Evolutionary conservation across 805 yeast species (phyloP).

Genomic region (Starmerella potacharoeniae): DNA sequence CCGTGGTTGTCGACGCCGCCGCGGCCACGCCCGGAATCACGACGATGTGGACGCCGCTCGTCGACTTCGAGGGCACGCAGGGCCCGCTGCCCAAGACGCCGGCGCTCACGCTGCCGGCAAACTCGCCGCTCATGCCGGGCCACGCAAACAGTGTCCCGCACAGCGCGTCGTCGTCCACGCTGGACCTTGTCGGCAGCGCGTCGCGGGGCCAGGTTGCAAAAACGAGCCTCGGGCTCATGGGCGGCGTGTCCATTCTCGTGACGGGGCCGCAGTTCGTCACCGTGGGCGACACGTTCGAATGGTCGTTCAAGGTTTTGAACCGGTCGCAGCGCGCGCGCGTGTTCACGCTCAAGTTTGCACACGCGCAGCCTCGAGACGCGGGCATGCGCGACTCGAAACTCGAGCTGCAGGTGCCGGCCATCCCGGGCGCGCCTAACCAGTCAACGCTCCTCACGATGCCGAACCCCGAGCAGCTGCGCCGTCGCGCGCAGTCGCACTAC

Average conservation of each 20-base stretch:
- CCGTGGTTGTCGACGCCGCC: slow-evolving; percentile 6
- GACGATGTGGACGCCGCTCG: slow-evolving; percentile 22
- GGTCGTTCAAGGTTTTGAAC: slow-evolving; percentile 60
- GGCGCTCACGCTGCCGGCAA: slow-evolving; percentile 14
- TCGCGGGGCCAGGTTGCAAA: slow-evolving; percentile 1
- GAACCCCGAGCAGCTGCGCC: slow-evolving; percentile 9
- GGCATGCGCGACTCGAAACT: background rate
- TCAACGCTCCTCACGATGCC: background rate
- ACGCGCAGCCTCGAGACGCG: background rate
- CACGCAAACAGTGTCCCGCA: background rate
- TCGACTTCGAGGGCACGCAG: slow-evolving; percentile 23
- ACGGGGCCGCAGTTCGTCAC: slow-evolving; percentile 50
- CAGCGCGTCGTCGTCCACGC: slow-evolving; percentile 9
- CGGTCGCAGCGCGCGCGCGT: slow-evolving; percentile 41
- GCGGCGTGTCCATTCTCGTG: slow-evolving; percentile 42
- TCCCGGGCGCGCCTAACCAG: background rate
- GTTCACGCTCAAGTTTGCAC: slow-evolving; percentile 34
- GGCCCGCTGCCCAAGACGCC: slow-evolving; percentile 26
- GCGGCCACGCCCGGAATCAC: slow-evolving; percentile 8
- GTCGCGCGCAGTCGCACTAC: slow-evolving; percentile 17
- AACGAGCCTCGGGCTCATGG: slow-evolving; percentile 15
- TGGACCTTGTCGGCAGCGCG: slow-evolving; percentile 9
- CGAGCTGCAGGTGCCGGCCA: background rate
- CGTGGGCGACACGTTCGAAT: slow-evolving; percentile 48
- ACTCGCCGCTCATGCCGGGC: slow-evolving; percentile 13